These are phyloP conservation scores for Aspergillus brasiliensis DNA, from an alignment of 2,329 filamentous ascomycete species.

Conservation along the genomic window DNA sequence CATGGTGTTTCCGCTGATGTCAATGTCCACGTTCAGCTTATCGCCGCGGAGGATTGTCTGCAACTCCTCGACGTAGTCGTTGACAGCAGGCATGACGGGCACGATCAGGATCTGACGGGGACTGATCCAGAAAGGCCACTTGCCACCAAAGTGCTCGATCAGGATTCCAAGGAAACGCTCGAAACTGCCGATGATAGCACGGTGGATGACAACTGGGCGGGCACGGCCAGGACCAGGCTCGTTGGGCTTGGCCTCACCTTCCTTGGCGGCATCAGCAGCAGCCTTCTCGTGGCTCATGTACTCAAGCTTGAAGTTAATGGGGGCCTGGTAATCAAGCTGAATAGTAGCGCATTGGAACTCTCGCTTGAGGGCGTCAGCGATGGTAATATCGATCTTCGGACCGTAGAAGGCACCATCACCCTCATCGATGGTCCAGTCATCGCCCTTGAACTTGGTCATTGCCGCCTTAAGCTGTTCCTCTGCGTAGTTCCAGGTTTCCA, in stretches of 20 bases:
- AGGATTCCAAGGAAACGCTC: conserved; percentile 55
- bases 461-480: conserved; percentile 79
- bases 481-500: conserved; percentile 85
- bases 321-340: conserved; percentile 87
- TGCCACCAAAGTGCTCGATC: conserved; percentile 54
- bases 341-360: conserved; percentile 92
- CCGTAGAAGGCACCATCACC: conserved; percentile 98
- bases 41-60: conserved; percentile 48
- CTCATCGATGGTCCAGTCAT: conserved; percentile 85
- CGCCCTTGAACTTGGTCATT: conserved; percentile 73
- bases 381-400: conserved; percentile 96
- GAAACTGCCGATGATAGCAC: conserved; percentile 54
- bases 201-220: conserved; percentile 55
- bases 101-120: conserved; percentile 54
- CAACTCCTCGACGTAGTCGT: conserved; percentile 53
- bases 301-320: conserved; percentile 82
- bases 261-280: conserved; percentile 34
- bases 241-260: conserved; percentile 43
- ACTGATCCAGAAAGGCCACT: conserved; percentile 57
- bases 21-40: conserved; percentile 52
- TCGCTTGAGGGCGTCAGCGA: conserved; percentile 81
- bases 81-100: conserved; percentile 52
- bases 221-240: conserved; percentile 46
- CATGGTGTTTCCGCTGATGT: conserved; percentile 53
- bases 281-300: conserved; percentile 74